Evolutionary conservation across 2,329 filamentous ascomycete species (phyloP).

Genomic region (Bipolaris zeicola): DNA sequence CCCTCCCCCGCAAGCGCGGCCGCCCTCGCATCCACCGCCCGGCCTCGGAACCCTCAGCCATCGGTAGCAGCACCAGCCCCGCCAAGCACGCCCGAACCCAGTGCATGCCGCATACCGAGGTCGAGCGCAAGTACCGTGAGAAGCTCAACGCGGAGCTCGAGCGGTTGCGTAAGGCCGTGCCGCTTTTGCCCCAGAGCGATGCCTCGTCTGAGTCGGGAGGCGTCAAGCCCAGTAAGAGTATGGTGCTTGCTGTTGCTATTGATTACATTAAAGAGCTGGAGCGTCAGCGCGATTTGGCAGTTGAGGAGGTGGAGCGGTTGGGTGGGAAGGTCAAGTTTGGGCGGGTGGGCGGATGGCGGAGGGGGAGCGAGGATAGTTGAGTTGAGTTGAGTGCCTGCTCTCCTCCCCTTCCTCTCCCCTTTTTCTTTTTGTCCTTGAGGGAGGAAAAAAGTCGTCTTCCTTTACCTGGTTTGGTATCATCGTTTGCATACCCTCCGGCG

Average conservation of each 20-base stretch:
- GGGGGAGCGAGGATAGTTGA: background rate
- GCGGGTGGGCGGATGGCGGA: background rate
- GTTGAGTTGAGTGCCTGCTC: background rate
- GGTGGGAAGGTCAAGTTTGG: conserved; percentile 15
- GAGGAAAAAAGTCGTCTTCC: background rate
- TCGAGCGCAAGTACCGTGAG: conserved; percentile 21
- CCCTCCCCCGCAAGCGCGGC: conserved; percentile 12
- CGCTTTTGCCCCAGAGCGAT: conserved; percentile 26
- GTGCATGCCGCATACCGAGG: conserved; percentile 31
- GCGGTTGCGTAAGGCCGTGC: conserved; percentile 28
- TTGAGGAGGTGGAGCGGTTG: conserved; percentile 16
- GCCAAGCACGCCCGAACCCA: conserved; percentile 9
- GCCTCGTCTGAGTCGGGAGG: conserved; percentile 9
- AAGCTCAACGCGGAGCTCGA: conserved; percentile 35
- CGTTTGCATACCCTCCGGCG: too few species aligned
- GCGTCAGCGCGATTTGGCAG: conserved; percentile 13
- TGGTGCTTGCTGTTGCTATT: conserved; percentile 20
- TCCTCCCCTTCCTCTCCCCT: background rate
- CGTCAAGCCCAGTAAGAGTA: conserved; percentile 19
- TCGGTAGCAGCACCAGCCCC: background rate
- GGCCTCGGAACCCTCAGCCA: conserved; percentile 4
- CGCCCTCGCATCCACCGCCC: conserved; percentile 12
- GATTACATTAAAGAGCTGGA: conserved; percentile 21
- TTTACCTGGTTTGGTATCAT: too few species aligned
- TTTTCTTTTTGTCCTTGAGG: background rate